A percentile compares a stretch with the other conserved stretches of the same genome.
Conservation (phyloP, 148 eudicot species). For the Pharnaceum exiguum region DNA sequence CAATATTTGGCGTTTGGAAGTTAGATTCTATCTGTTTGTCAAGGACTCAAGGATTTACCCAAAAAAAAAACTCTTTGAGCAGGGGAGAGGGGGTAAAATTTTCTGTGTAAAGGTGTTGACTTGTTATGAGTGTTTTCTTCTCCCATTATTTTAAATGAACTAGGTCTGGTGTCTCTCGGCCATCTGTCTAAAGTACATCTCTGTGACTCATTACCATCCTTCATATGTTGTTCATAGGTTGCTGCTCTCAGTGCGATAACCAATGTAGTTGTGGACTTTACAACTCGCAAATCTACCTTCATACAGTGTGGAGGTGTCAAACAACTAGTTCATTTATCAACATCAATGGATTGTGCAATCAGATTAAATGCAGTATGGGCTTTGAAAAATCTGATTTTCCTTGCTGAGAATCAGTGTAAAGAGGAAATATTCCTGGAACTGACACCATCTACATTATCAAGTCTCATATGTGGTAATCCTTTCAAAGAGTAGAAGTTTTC, state of each 20-base stretch:
- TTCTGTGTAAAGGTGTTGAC: no score
- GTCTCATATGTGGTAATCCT: constrained; percentile 72
- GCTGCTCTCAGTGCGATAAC: constrained; percentile 81
- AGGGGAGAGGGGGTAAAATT: no score
- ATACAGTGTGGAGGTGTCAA: constrained; percentile 69
- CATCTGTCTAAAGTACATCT: not conserved
- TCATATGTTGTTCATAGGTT: constrained; percentile 39
- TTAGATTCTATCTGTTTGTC: no score
- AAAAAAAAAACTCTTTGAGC: no score
- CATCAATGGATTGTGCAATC: constrained; percentile 76
- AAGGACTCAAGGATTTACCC: no score
- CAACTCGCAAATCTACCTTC: constrained; percentile 52
- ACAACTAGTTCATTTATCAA: constrained; percentile 80
- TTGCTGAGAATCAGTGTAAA: constrained; percentile 55
- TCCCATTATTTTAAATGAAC: not conserved
- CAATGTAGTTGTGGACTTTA: constrained; percentile 83
- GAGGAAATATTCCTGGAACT: constrained; percentile 59
- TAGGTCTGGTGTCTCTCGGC: not conserved
- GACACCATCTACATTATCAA: constrained; percentile 54
- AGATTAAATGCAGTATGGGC: constrained; percentile 80
- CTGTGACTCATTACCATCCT: not conserved
- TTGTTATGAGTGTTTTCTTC: not conserved
- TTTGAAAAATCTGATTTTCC: constrained; percentile 73
- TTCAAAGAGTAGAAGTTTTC: no score
- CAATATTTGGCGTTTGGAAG: no score